Evolutionary conservation across 345 rosid species (phyloP).

Genomic region (Corchorus capsularis): DNA sequence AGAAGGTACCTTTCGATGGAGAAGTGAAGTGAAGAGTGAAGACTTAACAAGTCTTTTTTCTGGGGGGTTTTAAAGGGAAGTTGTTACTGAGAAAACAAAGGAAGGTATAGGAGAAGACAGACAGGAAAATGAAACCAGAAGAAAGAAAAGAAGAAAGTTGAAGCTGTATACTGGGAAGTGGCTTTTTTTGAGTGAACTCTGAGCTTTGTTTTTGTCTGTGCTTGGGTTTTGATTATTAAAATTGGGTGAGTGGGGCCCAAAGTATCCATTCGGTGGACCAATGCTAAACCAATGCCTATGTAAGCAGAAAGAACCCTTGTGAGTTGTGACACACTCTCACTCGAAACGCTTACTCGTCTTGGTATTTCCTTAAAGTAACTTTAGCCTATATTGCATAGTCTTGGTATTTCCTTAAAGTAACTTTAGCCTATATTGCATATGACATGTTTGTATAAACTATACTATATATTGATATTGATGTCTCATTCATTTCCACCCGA

Average conservation of each 20-base stretch:
- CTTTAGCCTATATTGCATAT: too few relatives aligned
- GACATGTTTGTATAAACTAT: too few relatives aligned
- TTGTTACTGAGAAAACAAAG: neutral
- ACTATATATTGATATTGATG: too few relatives aligned
- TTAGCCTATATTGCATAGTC: too few relatives aligned
- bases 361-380: too few relatives aligned
- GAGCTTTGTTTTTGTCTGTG: neutral
- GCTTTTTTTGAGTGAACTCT: neutral
- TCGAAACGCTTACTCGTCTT: too few relatives aligned
- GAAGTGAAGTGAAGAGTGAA: neutral
- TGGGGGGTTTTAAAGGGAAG: neutral
- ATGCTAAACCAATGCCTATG: neutral
- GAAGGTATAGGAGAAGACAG: neutral
- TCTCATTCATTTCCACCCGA: too few relatives aligned
- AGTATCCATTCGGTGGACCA: slow-evolving; percentile 4
- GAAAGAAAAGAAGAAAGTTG: neutral
- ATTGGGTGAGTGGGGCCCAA: neutral
- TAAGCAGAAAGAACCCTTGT: too few relatives aligned
- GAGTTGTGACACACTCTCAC: too few relatives aligned
- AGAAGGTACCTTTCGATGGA: neutral
- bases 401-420: too few relatives aligned
- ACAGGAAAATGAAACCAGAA: neutral
- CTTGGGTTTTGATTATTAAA: neutral
- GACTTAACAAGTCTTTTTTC: neutral
- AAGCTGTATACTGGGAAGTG: neutral